phyloP scores from a whole-genome alignment of 139 green algal species.

The Nannochloris sp. region DNA sequence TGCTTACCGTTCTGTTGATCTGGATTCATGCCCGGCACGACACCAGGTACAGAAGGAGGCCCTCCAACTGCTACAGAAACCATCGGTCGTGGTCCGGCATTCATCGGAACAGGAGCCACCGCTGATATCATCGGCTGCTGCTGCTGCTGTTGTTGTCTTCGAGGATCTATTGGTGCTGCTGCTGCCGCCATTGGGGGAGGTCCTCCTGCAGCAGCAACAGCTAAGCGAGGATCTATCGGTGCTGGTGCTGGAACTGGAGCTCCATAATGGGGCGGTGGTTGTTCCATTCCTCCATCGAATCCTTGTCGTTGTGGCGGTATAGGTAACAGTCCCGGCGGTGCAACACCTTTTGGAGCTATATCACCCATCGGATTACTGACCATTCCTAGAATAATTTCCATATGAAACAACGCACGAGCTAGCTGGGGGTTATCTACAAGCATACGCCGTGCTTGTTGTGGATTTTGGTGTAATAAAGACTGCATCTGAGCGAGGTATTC shows the following conservation, averaged over 20 bases:
- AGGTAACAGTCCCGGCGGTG: constrained; percentile 9
- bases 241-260: neutral
- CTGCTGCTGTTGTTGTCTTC: no score
- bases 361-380: constrained; percentile 37
- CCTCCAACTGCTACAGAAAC: neutral
- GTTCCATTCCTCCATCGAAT: neutral
- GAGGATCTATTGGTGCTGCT: constrained; percentile 1
- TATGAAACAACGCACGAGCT: constrained; percentile 83
- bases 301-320: no score
- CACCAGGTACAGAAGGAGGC: neutral
- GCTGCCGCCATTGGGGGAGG: no score
- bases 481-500: constrained; percentile 55
- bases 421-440: constrained; percentile 79
- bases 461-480: constrained; percentile 29
- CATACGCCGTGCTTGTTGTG: constrained; percentile 55
- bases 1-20: constrained; percentile 9
- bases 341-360: constrained; percentile 14
- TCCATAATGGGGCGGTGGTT: neutral
- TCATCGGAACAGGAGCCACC: neutral
- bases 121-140: neutral
- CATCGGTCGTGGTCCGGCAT: constrained; percentile 6
- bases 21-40: neutral
- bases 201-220: neutral
- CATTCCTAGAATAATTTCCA: constrained; percentile 78
- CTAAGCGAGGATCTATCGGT: neutral